These are phyloP conservation scores for Picea abies DNA, from an alignment of 83 land plant genomes.

Conservation along the genomic window DNA sequence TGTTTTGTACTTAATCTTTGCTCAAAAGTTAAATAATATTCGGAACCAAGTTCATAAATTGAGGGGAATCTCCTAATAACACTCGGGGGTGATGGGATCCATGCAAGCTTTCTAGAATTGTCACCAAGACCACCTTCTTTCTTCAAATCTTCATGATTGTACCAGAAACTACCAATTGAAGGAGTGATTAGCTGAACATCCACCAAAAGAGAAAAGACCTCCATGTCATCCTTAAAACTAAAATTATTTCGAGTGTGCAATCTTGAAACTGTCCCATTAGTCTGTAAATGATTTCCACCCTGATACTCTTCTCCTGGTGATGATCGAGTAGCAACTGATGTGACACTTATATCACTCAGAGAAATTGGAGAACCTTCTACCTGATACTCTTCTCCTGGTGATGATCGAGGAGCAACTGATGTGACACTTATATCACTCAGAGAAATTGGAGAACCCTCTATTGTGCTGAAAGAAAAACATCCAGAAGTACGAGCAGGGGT, in stretches of 20 bases:
- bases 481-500: conserved; percentile 29
- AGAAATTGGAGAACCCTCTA: conserved; percentile 9
- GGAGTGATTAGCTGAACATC: conserved; percentile 94
- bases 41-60: no score
- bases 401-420: conserved; percentile 13
- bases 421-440: no score
- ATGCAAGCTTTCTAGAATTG: no score
- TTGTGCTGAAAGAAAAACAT: conserved; percentile 23
- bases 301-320: conserved; percentile 48
- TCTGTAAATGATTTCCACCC: conserved; percentile 26
- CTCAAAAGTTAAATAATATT: no score
- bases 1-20: no score
- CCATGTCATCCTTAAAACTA: conserved; percentile 87
- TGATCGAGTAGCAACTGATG: conserved; percentile 12
- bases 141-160: no score
- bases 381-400: conserved; percentile 47
- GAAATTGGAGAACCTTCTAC: conserved; percentile 11
- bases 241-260: conserved; percentile 13
- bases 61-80: no score
- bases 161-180: conserved; percentile 25
- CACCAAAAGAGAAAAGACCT: conserved; percentile 92
- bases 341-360: no score
- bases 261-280: conserved; percentile 56
- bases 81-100: no score
- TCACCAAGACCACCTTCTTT: no score